Percentiles rank a stretch among this genome's conserved stretches.
Conservation (phyloP, 1,284 basidiomycete genomes). For the Papiliotrema fonsecae region DNA sequence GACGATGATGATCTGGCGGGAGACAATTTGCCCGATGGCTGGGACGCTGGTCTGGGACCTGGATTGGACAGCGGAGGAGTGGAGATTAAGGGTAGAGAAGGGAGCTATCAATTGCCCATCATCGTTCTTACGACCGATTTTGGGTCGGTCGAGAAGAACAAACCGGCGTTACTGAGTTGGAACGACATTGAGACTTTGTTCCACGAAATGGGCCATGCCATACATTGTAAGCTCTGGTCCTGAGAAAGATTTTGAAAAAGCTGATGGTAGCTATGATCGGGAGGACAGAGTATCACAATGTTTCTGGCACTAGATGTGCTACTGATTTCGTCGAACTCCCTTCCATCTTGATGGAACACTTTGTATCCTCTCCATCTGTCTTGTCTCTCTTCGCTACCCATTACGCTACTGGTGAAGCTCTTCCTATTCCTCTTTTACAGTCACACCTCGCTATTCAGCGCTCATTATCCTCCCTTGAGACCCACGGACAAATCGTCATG, state of each 20-base stretch:
- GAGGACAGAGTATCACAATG: slow-evolving; percentile 94
- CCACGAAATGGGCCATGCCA: slow-evolving; percentile 99
- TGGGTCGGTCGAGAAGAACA: slow-evolving; percentile 56
- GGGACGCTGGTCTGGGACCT: slow-evolving; percentile 36
- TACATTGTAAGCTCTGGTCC: slow-evolving; percentile 76
- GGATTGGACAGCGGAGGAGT: slow-evolving; percentile 42
- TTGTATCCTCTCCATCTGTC: slow-evolving; percentile 77
- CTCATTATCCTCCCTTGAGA: slow-evolving; percentile 60
- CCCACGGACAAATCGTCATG: slow-evolving; percentile 85
- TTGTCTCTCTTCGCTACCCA: slow-evolving; percentile 70
- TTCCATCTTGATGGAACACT: slow-evolving; percentile 97
- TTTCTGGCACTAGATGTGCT: slow-evolving; percentile 95
- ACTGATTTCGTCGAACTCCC: slow-evolving; percentile 98
- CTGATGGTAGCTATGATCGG: slow-evolving; percentile 82
- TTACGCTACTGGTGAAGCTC: slow-evolving; percentile 58
- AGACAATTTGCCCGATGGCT: slow-evolving; percentile 52
- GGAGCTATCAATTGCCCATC: slow-evolving; percentile 80
- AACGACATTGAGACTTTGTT: slow-evolving; percentile 92
- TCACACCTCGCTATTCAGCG: slow-evolving; percentile 44
- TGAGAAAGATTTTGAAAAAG: slow-evolving; percentile 1
- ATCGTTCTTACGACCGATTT: slow-evolving; percentile 92
- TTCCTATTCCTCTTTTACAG: slow-evolving; percentile 60
- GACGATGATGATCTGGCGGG: slow-evolving; percentile 78
- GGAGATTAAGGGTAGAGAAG: slow-evolving; percentile 53
- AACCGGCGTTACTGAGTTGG: slow-evolving; percentile 76